Evolutionary conservation across 2,329 filamentous ascomycete species (phyloP).

Genomic region (Lanzia echinophila): DNA sequence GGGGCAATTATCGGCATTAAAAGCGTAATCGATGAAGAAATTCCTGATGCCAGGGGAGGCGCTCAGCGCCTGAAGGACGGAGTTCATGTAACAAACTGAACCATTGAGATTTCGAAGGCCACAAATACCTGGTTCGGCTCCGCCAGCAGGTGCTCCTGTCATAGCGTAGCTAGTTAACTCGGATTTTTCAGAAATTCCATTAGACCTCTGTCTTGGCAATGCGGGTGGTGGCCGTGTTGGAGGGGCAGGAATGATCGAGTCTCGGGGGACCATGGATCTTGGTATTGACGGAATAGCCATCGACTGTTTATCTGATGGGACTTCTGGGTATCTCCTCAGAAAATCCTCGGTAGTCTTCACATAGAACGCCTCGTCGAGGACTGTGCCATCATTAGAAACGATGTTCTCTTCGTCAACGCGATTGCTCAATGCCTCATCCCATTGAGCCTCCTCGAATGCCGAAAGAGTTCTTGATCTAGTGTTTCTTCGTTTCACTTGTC

Average conservation of each 20-base stretch:
- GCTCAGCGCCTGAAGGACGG: slow-evolving; percentile 77
- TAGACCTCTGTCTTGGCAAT: slow-evolving; percentile 63
- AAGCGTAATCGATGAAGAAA: slow-evolving; percentile 52
- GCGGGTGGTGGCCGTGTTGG: slow-evolving; percentile 44
- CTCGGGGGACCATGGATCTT: slow-evolving; percentile 17
- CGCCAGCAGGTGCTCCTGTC: slow-evolving; percentile 25
- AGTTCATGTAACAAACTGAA: slow-evolving; percentile 81
- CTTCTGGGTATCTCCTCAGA: slow-evolving; percentile 70
- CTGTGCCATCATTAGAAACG: slow-evolving; percentile 37
- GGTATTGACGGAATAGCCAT: slow-evolving; percentile 38
- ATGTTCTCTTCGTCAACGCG: slow-evolving; percentile 42
- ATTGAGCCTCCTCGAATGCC: slow-evolving; percentile 71
- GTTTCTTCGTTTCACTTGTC: slow-evolving; percentile 32
- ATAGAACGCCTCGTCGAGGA: slow-evolving; percentile 45
- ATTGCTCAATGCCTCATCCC: slow-evolving; percentile 68
- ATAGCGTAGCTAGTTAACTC: slow-evolving; percentile 17
- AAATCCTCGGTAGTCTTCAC: slow-evolving; percentile 77
- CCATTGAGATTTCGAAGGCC: slow-evolving; percentile 75
- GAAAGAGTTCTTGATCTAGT: slow-evolving; percentile 62
- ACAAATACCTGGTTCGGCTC: slow-evolving; percentile 40
- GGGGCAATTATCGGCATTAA: slow-evolving; percentile 58
- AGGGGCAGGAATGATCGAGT: slow-evolving; percentile 29
- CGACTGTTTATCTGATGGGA: slow-evolving; percentile 54
- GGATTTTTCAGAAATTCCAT: slow-evolving; percentile 62
- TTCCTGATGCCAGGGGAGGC: slow-evolving; percentile 63